phyloP scores from a whole-genome alignment of 345 rosid species.

The Linum usitatissimum region DNA sequence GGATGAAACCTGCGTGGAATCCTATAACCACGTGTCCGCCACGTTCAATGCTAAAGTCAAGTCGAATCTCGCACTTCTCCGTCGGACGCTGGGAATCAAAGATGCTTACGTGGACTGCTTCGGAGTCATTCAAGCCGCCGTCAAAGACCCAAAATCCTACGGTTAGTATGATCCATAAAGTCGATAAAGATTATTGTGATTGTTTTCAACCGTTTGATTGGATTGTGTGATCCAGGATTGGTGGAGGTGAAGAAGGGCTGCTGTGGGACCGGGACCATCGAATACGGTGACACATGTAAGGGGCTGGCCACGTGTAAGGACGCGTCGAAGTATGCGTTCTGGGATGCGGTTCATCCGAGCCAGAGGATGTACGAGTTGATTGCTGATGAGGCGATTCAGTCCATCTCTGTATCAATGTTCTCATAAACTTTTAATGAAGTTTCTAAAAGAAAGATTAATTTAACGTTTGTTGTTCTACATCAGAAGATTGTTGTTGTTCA shows the following conservation, averaged over 20 bases:
- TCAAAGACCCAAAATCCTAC: conserved; percentile 35
- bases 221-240: conserved; percentile 31
- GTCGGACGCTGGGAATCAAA: conserved; percentile 31
- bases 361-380: conserved; percentile 62
- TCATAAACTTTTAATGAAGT: background rate
- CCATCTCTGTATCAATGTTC: conserved; percentile 14
- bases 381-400: conserved; percentile 33
- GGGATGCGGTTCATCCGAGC: conserved; percentile 88
- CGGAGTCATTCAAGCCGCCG: conserved; percentile 31
- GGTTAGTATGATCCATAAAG: too few species aligned
- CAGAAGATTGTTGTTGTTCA: too few species aligned
- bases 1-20: conserved; percentile 35
- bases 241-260: conserved; percentile 51
- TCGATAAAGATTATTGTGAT: too few species aligned
- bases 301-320: conserved; percentile 51
- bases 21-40: conserved; percentile 35
- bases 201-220: background rate
- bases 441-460: background rate
- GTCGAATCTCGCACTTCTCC: conserved; percentile 25
- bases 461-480: background rate
- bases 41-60: conserved; percentile 46
- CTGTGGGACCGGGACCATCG: conserved; percentile 63
- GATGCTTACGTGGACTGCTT: conserved; percentile 46
- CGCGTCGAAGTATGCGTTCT: conserved; percentile 50
- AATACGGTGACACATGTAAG: conserved; percentile 61